Evolutionary conservation across 176 grass and related monocot genomes (phyloP).

Genomic region (Juncus effusus): DNA sequence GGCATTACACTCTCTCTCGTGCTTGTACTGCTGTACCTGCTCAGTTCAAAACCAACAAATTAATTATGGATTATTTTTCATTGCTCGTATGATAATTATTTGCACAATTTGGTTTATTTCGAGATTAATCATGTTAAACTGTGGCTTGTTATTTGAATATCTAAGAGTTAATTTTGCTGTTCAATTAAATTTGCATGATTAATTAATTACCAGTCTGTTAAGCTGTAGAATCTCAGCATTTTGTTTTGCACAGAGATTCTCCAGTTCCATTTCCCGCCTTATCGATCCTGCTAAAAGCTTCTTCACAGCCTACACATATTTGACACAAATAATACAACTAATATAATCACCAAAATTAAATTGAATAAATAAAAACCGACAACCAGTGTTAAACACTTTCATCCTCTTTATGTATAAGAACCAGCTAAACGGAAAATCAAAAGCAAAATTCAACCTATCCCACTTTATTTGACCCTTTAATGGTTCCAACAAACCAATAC

Average conservation of each 20-base stretch:
- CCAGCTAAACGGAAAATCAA: too few species aligned
- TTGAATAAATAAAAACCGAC: too few species aligned
- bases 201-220: slow-evolving; percentile 59
- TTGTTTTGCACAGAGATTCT: slow-evolving; percentile 81
- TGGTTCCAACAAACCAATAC: too few species aligned
- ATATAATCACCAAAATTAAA: neutral
- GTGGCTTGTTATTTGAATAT: too few species aligned
- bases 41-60: slow-evolving; percentile 35
- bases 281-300: slow-evolving; percentile 86
- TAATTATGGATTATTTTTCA: neutral
- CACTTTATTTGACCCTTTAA: too few species aligned
- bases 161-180: too few species aligned
- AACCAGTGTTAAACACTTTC: too few species aligned
- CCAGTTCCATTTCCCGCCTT: slow-evolving; percentile 89
- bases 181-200: too few species aligned
- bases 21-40: slow-evolving; percentile 93
- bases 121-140: neutral
- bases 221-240: slow-evolving; percentile 77
- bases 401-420: too few species aligned
- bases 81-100: too few species aligned
- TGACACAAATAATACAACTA: slow-evolving; percentile 10
- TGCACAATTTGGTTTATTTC: neutral
- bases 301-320: slow-evolving; percentile 65
- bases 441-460: too few species aligned
- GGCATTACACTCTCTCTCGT: slow-evolving; percentile 94